These are phyloP conservation scores for Sistotremastrum niveocremeum DNA, from an alignment of 768 basidiomycete genomes.

Conservation along the genomic window DNA sequence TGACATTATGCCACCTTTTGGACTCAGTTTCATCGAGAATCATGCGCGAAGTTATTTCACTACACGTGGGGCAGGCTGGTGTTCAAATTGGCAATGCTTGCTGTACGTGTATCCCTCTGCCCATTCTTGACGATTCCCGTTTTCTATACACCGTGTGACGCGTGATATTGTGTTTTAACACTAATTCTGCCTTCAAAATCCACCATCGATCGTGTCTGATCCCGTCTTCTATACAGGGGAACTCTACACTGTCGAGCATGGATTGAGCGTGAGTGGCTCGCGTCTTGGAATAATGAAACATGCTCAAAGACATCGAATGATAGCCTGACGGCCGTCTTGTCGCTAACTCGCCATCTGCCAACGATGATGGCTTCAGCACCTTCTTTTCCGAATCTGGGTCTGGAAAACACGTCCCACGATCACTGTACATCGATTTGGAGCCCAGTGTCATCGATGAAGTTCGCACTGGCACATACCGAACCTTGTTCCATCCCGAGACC, in stretches of 20 bases:
- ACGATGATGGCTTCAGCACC: slow-evolving; percentile 91
- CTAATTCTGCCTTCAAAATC: slow-evolving; percentile 8
- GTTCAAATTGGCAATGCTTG: slow-evolving; percentile 97
- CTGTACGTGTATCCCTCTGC: slow-evolving; percentile 49
- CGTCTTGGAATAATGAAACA: not conserved
- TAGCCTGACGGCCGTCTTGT: slow-evolving; percentile 91
- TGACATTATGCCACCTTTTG: no score
- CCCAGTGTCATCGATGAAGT: slow-evolving; percentile 98
- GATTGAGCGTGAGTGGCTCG: slow-evolving; percentile 65
- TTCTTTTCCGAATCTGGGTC: slow-evolving; percentile 98
- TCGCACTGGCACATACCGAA: slow-evolving; percentile 87
- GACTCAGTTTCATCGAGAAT: slow-evolving; percentile 9
- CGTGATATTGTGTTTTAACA: slow-evolving; percentile 14
- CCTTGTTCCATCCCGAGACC: slow-evolving; percentile 98
- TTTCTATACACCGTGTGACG: slow-evolving; percentile 16
- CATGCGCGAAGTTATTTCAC: slow-evolving; percentile 96
- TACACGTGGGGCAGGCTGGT: slow-evolving; percentile 99
- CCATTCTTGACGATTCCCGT: slow-evolving; percentile 7
- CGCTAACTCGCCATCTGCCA: slow-evolving; percentile 59
- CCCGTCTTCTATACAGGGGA: slow-evolving; percentile 54
- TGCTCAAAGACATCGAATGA: slow-evolving; percentile 11
- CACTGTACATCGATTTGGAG: slow-evolving; percentile 93
- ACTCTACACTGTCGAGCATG: slow-evolving; percentile 97
- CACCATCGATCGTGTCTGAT: slow-evolving; percentile 7
- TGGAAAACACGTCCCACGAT: slow-evolving; percentile 95